phyloP scores from a whole-genome alignment of 1,139 yeast species.

The Protomyces pachydermus region DNA sequence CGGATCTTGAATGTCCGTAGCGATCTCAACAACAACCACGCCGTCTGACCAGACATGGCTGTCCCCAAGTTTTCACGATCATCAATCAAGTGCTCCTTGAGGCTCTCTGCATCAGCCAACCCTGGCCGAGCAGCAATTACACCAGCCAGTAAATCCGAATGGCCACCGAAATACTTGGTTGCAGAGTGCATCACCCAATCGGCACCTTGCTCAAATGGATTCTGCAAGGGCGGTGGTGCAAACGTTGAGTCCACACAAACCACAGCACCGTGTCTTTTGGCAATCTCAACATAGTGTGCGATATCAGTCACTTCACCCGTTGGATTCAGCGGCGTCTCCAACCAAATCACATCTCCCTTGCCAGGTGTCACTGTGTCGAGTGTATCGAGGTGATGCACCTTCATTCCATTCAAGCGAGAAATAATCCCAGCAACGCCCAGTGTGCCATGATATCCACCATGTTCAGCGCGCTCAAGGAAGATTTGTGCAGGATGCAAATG shows the following conservation, averaged over 20 bases:
- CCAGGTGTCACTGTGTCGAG: not conserved
- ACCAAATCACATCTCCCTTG: conserved; percentile 68
- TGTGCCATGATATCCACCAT: conserved; percentile 76
- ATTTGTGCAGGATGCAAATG: conserved; percentile 68
- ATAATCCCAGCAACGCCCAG: conserved; percentile 63
- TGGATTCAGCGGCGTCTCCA: conserved; percentile 87
- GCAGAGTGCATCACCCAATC: conserved; percentile 84
- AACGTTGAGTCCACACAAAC: conserved; percentile 91
- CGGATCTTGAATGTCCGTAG: conserved; percentile 73
- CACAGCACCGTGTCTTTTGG: conserved; percentile 45
- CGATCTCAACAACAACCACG: conserved; percentile 68
- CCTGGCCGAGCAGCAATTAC: conserved; percentile 58
- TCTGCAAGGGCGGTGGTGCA: conserved; percentile 70
- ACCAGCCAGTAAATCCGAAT: conserved; percentile 87
- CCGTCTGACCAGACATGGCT: conserved; percentile 69
- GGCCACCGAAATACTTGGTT: conserved; percentile 87
- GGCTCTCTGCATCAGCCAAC: conserved; percentile 40
- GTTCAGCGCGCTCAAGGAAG: conserved; percentile 50
- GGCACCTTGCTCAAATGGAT: conserved; percentile 78
- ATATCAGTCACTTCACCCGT: conserved; percentile 74
- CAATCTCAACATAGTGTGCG: conserved; percentile 50
- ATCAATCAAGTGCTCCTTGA: conserved; percentile 46
- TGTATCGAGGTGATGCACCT: conserved; percentile 34
- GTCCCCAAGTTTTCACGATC: conserved; percentile 74
- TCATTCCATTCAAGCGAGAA: conserved; percentile 55